phyloP scores from a whole-genome alignment of 164 flowering plant species.

The Santalum album region DNA sequence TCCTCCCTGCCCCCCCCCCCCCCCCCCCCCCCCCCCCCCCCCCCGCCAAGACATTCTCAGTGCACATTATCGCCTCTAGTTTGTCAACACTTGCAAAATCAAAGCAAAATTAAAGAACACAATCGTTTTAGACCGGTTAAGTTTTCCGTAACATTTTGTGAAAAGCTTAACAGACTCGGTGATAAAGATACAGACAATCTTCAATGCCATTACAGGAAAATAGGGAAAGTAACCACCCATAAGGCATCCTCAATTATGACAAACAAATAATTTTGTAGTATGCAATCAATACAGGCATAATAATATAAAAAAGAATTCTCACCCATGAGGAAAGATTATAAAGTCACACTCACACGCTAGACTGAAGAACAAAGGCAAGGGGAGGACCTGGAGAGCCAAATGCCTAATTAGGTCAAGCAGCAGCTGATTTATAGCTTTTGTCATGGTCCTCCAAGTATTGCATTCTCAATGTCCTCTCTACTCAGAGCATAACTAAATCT shows the following conservation, averaged over 20 bases:
- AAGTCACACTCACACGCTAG: not conserved
- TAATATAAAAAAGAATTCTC: not conserved
- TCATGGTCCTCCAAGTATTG: conserved; percentile 91
- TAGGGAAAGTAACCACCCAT: not conserved
- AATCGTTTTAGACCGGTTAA: not conserved
- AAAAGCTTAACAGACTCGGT: not conserved
- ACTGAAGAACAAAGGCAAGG: not conserved
- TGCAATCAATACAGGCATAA: not conserved
- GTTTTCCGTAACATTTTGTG: not conserved
- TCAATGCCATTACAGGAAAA: not conserved
- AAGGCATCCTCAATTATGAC: not conserved
- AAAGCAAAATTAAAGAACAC: not conserved
- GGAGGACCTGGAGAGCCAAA: not conserved
- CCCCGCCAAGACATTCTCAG: conserved; percentile 4
- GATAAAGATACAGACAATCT: not conserved
- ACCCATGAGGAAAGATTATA: too few relatives aligned
- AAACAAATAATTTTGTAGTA: not conserved
- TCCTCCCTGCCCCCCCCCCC: too few relatives aligned
- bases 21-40: conserved; percentile 9
- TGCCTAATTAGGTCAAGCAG: not conserved
- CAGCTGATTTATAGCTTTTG: not conserved
- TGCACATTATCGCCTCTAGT: too few relatives aligned
- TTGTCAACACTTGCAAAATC: not conserved
- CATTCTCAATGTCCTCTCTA: conserved; percentile 93
- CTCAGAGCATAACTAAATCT: conserved; percentile 95